Evolutionary conservation across 1,284 basidiomycete genomes (phyloP).

Genomic region (Coniferiporia weirii): DNA sequence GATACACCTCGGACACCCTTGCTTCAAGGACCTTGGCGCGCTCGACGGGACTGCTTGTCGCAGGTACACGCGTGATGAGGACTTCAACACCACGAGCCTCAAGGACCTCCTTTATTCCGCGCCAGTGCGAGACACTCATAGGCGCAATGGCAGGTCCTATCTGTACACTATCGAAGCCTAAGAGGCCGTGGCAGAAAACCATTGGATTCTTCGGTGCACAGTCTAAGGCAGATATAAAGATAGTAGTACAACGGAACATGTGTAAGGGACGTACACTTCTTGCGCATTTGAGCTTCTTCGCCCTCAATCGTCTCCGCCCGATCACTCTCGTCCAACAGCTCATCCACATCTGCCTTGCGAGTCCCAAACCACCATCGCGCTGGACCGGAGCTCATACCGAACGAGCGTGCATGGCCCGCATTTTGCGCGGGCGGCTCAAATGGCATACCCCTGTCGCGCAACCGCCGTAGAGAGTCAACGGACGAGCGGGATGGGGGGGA

Average conservation of each 20-base stretch:
- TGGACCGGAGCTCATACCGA: conserved; percentile 22
- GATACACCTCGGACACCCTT: conserved; percentile 73
- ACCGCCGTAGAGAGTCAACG: conserved; percentile 56
- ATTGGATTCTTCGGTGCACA: conserved; percentile 75
- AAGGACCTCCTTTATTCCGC: conserved; percentile 88
- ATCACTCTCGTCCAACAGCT: conserved; percentile 54
- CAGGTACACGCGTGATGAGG: conserved; percentile 87
- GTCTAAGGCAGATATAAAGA: conserved; percentile 37
- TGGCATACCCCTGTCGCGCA: conserved; percentile 39
- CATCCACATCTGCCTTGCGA: conserved; percentile 44
- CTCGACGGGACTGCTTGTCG: conserved; percentile 81
- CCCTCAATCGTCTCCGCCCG: conserved; percentile 45
- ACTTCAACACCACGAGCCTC: conserved; percentile 87
- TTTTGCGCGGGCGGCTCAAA: conserved; percentile 22
- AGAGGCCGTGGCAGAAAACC: conserved; percentile 90
- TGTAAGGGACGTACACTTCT: conserved; percentile 56
- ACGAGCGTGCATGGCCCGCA: conserved; percentile 6
- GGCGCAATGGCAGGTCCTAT: conserved; percentile 71
- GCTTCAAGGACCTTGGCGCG: conserved; percentile 84
- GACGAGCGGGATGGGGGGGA: conserved; percentile 45
- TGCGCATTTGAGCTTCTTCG: conserved; percentile 50
- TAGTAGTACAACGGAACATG: neutral
- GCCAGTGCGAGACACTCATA: conserved; percentile 88
- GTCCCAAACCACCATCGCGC: conserved; percentile 50
- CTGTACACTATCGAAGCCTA: conserved; percentile 80